Conservation (phyloP, 2,329 filamentous ascomycete genomes). For the Pyricularia grisea region DNA sequence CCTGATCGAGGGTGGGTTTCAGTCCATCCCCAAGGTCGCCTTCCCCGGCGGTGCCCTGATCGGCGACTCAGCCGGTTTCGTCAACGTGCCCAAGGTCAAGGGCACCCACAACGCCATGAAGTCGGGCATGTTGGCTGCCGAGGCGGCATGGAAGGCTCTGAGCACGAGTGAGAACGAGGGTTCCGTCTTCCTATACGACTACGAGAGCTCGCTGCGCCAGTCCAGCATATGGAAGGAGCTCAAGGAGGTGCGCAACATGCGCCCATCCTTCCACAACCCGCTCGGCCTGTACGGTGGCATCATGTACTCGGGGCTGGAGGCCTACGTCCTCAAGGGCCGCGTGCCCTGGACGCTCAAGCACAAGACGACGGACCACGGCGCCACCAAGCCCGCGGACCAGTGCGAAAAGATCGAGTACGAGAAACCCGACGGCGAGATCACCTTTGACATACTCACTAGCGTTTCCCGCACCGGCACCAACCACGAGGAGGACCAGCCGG, state of each 20-base stretch:
- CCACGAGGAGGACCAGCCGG: slow-evolving; percentile 96
- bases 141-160: slow-evolving; percentile 78
- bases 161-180: slow-evolving; percentile 18
- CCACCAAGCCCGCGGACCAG: slow-evolving; percentile 71
- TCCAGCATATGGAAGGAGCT: slow-evolving; percentile 92
- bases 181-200: slow-evolving; percentile 86
- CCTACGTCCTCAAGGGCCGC: slow-evolving; percentile 75
- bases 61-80: slow-evolving; percentile 89
- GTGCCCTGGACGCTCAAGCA: slow-evolving; percentile 91
- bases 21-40: slow-evolving; percentile 93
- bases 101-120: slow-evolving; percentile 98
- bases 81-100: slow-evolving; percentile 98
- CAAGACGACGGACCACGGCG: slow-evolving; percentile 63
- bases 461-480: slow-evolving; percentile 95
- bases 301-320: slow-evolving; percentile 86
- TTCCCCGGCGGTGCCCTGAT: slow-evolving; percentile 95
- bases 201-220: slow-evolving; percentile 79
- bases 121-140: slow-evolving; percentile 90
- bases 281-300: slow-evolving; percentile 86
- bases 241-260: slow-evolving; percentile 93
- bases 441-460: slow-evolving; percentile 91
- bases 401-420: slow-evolving; percentile 89
- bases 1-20: slow-evolving; percentile 89
- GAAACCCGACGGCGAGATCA: slow-evolving; percentile 91
- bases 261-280: slow-evolving; percentile 83